A percentile compares a stretch with the other conserved stretches of the same genome.
Evolutionary conservation across 2,329 filamentous ascomycete species (phyloP).

Genomic region (Esteya vermicola): DNA sequence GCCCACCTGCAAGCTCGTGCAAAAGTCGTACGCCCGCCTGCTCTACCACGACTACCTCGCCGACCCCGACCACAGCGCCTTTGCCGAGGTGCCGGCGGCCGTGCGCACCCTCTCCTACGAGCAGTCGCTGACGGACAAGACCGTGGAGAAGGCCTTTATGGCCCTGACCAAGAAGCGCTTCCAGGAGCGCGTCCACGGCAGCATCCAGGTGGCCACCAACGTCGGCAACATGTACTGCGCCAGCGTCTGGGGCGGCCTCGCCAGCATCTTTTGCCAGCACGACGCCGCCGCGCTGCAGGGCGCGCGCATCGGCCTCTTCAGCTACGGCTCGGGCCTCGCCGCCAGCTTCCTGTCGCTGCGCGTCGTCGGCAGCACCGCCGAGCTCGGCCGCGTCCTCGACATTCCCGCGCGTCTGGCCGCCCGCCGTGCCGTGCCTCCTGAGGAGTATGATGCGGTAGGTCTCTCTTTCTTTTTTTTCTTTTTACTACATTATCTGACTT

Average conservation of each 20-base stretch:
- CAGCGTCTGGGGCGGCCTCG: constrained; percentile 66
- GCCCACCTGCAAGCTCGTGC: constrained; percentile 75
- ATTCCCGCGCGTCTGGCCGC: constrained; percentile 53
- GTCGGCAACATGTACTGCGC: constrained; percentile 57
- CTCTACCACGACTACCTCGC: constrained; percentile 75
- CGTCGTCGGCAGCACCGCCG: constrained; percentile 54
- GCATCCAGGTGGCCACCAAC: constrained; percentile 63
- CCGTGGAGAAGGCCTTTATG: constrained; percentile 80
- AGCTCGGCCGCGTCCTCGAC: constrained; percentile 53
- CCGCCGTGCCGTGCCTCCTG: constrained; percentile 52
- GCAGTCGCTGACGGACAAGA: constrained; percentile 67
- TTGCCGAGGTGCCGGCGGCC: constrained; percentile 63
- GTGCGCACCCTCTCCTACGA: constrained; percentile 66
- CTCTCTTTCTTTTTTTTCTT: not conserved
- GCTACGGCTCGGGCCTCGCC: constrained; percentile 64
- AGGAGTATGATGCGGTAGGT: constrained; percentile 60
- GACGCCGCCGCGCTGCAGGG: constrained; percentile 48
- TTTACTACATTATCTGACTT: not conserved
- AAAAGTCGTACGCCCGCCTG: constrained; percentile 72
- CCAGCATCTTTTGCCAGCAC: constrained; percentile 51
- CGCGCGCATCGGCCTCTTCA: constrained; percentile 65
- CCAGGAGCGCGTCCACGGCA: constrained; percentile 59
- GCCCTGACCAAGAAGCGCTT: constrained; percentile 71
- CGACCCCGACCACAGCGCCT: constrained; percentile 51
- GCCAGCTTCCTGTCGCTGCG: constrained; percentile 62